Percentiles rank a stretch among this genome's conserved stretches.
These are phyloP conservation scores for Lasiodiplodia sp. DNA, from an alignment of 2,329 filamentous ascomycete genomes.

Conservation along the genomic window DNA sequence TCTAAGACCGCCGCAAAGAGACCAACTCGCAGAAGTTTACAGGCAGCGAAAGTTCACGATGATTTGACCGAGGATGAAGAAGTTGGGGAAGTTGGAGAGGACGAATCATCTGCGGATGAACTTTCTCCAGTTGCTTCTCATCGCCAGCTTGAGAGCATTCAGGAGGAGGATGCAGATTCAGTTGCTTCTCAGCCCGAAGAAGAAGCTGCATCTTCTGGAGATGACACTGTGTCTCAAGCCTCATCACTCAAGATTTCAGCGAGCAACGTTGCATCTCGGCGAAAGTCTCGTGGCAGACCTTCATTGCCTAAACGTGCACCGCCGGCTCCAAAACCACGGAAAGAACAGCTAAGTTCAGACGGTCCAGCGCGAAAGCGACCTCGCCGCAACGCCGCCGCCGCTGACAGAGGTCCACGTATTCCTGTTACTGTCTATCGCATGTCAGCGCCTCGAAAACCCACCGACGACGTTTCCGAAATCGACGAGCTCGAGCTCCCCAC, in stretches of 20 bases:
- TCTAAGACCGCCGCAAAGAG: not conserved
- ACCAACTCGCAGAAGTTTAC: conserved; percentile 1
- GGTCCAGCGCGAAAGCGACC: conserved; percentile 40
- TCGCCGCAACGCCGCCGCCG: conserved; percentile 26
- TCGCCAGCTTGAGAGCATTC: not conserved
- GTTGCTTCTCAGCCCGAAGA: conserved; percentile 33
- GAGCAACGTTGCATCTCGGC: conserved; percentile 27
- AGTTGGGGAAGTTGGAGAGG: not conserved
- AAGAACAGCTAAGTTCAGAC: conserved; percentile 24
- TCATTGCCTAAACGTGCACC: conserved; percentile 28
- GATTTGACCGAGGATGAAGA: not conserved
- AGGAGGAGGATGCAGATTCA: conserved; percentile 3
- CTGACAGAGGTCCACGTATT: conserved; percentile 30
- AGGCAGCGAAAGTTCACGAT: not conserved
- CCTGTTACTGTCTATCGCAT: conserved; percentile 43
- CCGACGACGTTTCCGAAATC: conserved; percentile 35
- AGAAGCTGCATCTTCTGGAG: conserved; percentile 27
- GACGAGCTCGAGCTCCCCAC: conserved; percentile 43
- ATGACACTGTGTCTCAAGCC: conserved; percentile 6
- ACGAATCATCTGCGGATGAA: conserved; percentile 30
- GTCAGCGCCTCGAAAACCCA: conserved; percentile 31
- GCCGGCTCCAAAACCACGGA: conserved; percentile 33
- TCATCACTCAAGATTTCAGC: not conserved
- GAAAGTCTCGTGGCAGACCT: conserved; percentile 26
- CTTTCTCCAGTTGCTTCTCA: not conserved